Evolutionary conservation across 345 rosid species (phyloP).

Genomic region (Zanthoxylum bungeanum): DNA sequence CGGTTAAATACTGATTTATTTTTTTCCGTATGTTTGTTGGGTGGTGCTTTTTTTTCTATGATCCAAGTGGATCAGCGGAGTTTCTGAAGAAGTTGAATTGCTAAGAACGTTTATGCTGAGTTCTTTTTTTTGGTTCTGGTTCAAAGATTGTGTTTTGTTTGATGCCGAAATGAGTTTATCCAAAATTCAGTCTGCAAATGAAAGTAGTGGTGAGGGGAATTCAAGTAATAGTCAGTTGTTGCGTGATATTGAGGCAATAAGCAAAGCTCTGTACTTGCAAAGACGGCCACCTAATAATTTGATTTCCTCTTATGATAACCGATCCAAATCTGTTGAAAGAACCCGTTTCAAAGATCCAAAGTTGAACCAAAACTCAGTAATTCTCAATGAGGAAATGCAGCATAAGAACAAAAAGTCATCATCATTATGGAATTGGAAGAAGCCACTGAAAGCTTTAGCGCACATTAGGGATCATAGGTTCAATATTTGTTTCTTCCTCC

Average conservation of each 20-base stretch:
- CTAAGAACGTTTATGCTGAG: not conserved
- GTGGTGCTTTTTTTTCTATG: not conserved
- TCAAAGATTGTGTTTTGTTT: slow-evolving; percentile 18
- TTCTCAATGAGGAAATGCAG: slow-evolving; percentile 14
- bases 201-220: slow-evolving; percentile 24
- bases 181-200: slow-evolving; percentile 25
- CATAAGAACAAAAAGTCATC: slow-evolving; percentile 46
- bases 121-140: slow-evolving; percentile 4
- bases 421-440: slow-evolving; percentile 75
- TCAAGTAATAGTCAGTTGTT: slow-evolving; percentile 48
- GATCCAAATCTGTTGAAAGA: slow-evolving; percentile 48
- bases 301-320: slow-evolving; percentile 33
- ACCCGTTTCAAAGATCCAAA: slow-evolving; percentile 25
- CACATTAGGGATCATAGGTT: slow-evolving; percentile 54
- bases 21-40: not conserved
- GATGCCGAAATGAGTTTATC: slow-evolving; percentile 43
- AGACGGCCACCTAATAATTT: slow-evolving; percentile 36
- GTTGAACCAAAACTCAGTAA: slow-evolving; percentile 21
- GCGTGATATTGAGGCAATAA: slow-evolving; percentile 76
- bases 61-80: slow-evolving; percentile 5
- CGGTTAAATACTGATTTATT: slow-evolving; percentile 8
- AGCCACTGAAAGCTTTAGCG: slow-evolving; percentile 67
- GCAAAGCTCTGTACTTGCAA: slow-evolving; percentile 61
- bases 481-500: slow-evolving; percentile 62
- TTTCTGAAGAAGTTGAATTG: slow-evolving; percentile 9